phyloP scores from a whole-genome alignment of 345 rosid genomes.

The Ailanthus altissimus region DNA sequence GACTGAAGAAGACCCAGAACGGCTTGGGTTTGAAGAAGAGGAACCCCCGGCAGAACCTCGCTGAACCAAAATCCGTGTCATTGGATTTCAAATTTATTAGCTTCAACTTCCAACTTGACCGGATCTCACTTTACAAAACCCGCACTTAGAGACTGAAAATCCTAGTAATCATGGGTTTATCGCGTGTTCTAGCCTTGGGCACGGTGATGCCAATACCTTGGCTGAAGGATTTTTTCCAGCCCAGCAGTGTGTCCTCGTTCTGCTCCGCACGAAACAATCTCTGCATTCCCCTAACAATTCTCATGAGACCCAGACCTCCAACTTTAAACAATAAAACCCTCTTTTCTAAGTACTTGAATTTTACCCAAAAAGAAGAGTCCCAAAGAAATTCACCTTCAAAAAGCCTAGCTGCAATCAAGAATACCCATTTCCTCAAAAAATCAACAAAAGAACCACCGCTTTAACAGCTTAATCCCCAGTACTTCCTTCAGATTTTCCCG shows the following conservation, averaged over 20 bases:
- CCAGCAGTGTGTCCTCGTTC: conserved; percentile 43
- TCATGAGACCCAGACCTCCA: conserved; percentile 84
- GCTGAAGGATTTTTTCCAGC: conserved; percentile 88
- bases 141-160: conserved; percentile 39
- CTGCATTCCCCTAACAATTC: conserved; percentile 99
- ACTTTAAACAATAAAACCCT: conserved; percentile 65
- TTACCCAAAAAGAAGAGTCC: conserved; percentile 45
- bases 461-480: conserved; percentile 16
- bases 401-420: conserved; percentile 55
- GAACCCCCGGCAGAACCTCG: conserved; percentile 73
- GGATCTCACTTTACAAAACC: conserved; percentile 28
- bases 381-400: conserved; percentile 43
- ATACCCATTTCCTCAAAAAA: conserved; percentile 34
- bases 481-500: conserved; percentile 2
- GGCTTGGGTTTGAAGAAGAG: conserved; percentile 80
- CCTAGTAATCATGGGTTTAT: conserved; percentile 55
- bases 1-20: conserved; percentile 63
- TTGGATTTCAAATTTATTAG: conserved; percentile 26
- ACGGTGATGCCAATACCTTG: conserved; percentile 72
- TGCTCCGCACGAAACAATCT: conserved; percentile 68
- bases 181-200: conserved; percentile 88
- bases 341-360: conserved; percentile 47
- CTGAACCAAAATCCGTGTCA: conserved; percentile 96
- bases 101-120: conserved; percentile 19
- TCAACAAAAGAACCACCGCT: conserved; percentile 24